Evolutionary conservation across 169 alveolate species (phyloP).

Genomic region (Pseudocohnilembus persalinus): DNA sequence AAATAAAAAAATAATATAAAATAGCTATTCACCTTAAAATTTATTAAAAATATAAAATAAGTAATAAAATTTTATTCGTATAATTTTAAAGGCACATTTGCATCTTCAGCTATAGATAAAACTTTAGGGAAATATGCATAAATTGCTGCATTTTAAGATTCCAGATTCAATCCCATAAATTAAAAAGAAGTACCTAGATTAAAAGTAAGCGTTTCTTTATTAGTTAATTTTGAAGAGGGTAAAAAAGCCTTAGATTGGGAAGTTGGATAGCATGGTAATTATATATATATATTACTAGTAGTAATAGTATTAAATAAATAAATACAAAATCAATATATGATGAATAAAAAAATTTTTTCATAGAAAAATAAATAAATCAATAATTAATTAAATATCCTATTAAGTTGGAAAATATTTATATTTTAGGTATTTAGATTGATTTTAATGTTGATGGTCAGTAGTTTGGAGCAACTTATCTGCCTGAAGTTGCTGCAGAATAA

Average conservation of each 20-base stretch:
- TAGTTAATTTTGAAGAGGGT: conserved; percentile 50
- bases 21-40: too few species aligned
- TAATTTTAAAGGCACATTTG: too few species aligned
- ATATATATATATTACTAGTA: conserved; percentile 19
- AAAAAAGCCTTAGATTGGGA: conserved; percentile 56
- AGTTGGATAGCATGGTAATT: conserved; percentile 56
- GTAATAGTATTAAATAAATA: not conserved
- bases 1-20: too few species aligned
- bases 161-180: conserved; percentile 52
- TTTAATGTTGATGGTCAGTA: conserved; percentile 19
- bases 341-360: too few species aligned
- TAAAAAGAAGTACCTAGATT: conserved; percentile 35
- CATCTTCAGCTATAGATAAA: conserved; percentile 37
- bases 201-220: conserved; percentile 46
- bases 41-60: too few species aligned
- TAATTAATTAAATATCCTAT: too few species aligned
- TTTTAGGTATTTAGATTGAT: too few species aligned
- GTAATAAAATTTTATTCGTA: too few species aligned
- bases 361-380: too few species aligned
- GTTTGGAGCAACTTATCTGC: conserved; percentile 57
- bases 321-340: too few species aligned
- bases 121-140: conserved; percentile 40
- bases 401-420: too few species aligned
- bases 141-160: conserved; percentile 53
- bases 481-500: conserved; percentile 58